phyloP scores from a whole-genome alignment of 2,329 filamentous ascomycete genomes.

The Alternaria alternata region DNA sequence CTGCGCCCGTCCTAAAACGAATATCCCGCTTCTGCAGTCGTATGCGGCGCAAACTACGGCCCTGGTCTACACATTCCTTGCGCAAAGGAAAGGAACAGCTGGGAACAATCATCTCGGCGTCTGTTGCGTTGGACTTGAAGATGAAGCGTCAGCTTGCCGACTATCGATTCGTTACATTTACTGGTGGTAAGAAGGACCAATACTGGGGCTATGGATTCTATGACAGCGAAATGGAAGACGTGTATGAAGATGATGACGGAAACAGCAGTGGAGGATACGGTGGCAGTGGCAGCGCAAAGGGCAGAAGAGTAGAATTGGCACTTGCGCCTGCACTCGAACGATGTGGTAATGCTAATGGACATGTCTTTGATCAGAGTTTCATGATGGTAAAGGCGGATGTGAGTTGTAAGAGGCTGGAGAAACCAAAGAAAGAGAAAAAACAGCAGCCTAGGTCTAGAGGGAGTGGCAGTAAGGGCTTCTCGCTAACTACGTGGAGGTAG shows the following conservation, averaged over 20 bases:
- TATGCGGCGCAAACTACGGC: conserved; percentile 42
- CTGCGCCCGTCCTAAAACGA: conserved; percentile 44
- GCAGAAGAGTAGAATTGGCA: conserved; percentile 43
- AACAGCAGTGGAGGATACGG: conserved; percentile 21
- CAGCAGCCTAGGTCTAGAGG: conserved; percentile 23
- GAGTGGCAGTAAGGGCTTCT: conserved; percentile 12
- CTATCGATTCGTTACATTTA: conserved; percentile 50
- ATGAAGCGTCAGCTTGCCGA: conserved; percentile 50
- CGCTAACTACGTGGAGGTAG: conserved; percentile 22
- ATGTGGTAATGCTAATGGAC: conserved; percentile 50
- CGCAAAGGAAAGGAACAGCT: conserved; percentile 44
- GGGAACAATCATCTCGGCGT: conserved; percentile 45
- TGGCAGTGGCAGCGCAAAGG: conserved; percentile 19
- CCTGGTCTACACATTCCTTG: conserved; percentile 42
- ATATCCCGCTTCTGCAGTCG: conserved; percentile 44
- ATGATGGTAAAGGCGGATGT: conserved; percentile 51
- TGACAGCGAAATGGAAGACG: conserved; percentile 50
- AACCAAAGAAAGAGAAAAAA: conserved; percentile 23
- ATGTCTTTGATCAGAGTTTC: conserved; percentile 49
- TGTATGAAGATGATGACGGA: conserved; percentile 41
- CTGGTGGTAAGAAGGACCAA: conserved; percentile 41
- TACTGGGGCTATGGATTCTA: conserved; percentile 49
- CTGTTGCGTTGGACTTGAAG: conserved; percentile 48
- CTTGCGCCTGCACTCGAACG: conserved; percentile 50
- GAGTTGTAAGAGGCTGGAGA: conserved; percentile 44